phyloP scores from a whole-genome alignment of 805 yeast genomes.

The Yamadazyma phyllophila region DNA sequence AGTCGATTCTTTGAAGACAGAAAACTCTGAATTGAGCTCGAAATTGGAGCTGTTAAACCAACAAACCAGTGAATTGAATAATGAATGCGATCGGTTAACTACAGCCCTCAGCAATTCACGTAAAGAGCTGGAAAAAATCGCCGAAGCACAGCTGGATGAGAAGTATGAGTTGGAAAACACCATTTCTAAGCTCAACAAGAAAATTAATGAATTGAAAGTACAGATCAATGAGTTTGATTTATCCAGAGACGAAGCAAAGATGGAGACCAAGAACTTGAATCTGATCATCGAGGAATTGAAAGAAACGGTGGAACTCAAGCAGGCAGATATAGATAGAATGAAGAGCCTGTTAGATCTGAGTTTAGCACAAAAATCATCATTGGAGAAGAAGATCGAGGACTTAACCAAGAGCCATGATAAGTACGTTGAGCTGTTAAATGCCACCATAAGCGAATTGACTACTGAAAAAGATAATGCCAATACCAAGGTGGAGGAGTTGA shows the following conservation, averaged over 20 bases:
- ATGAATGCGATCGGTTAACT: slow-evolving; percentile 53
- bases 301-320: slow-evolving; percentile 36
- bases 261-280: slow-evolving; percentile 41
- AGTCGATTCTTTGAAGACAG: slow-evolving; percentile 13
- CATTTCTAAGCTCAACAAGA: slow-evolving; percentile 36
- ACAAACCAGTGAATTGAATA: slow-evolving; percentile 43
- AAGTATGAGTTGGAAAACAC: slow-evolving; percentile 41
- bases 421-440: slow-evolving; percentile 9
- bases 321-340: slow-evolving; percentile 17
- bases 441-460: slow-evolving; percentile 2
- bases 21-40: slow-evolving; percentile 13
- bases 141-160: slow-evolving; percentile 35
- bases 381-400: slow-evolving; percentile 2
- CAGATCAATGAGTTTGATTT: slow-evolving; percentile 44
- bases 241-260: slow-evolving; percentile 33
- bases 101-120: slow-evolving; percentile 37
- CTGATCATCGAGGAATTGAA: slow-evolving; percentile 44
- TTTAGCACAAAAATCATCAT: not conserved
- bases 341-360: slow-evolving; percentile 5
- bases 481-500: not conserved
- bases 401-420: slow-evolving; percentile 8
- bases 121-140: slow-evolving; percentile 34
- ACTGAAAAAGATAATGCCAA: slow-evolving; percentile 9
- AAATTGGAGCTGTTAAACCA: slow-evolving; percentile 9
- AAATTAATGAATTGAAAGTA: slow-evolving; percentile 36